phyloP scores from a whole-genome alignment of 192 early-diverging fungal species.

The Entrophospora sp. region DNA sequence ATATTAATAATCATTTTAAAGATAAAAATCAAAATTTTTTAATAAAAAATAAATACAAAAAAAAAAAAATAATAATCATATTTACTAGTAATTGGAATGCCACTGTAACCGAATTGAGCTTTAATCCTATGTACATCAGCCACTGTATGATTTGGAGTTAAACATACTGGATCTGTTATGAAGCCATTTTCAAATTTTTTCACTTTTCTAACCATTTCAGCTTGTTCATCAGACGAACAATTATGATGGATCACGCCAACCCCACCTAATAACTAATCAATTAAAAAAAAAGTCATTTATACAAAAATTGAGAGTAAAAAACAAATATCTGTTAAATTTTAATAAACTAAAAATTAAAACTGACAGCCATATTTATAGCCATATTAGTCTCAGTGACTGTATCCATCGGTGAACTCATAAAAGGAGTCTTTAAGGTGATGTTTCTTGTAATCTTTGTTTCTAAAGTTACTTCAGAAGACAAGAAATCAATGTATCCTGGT shows the following conservation, averaged over 20 bases:
- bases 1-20: too few relatives aligned
- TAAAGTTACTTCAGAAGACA: slow-evolving; percentile 66
- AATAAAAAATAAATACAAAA: background rate
- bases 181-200: slow-evolving; percentile 99
- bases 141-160: slow-evolving; percentile 76
- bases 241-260: slow-evolving; percentile 98
- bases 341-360: slow-evolving; percentile 21
- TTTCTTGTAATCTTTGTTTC: slow-evolving; percentile 85
- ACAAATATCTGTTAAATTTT: too few relatives aligned
- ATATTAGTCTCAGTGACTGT: slow-evolving; percentile 98
- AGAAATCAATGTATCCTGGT: slow-evolving; percentile 93
- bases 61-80: slow-evolving; percentile 3
- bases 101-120: slow-evolving; percentile 81
- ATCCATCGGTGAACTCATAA: slow-evolving; percentile 96
- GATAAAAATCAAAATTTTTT: too few relatives aligned
- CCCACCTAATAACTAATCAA: slow-evolving; percentile 66
- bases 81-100: slow-evolving; percentile 89
- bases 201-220: slow-evolving; percentile 95
- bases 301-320: background rate
- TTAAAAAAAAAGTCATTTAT: background rate
- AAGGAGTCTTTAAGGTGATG: slow-evolving; percentile 85
- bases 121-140: slow-evolving; percentile 84
- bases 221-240: slow-evolving; percentile 91
- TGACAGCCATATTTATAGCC: slow-evolving; percentile 95
- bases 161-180: slow-evolving; percentile 86